Evolutionary conservation across 495 filamentous ascomycete genomes (phyloP).

Genomic region (Thozetella sp.): DNA sequence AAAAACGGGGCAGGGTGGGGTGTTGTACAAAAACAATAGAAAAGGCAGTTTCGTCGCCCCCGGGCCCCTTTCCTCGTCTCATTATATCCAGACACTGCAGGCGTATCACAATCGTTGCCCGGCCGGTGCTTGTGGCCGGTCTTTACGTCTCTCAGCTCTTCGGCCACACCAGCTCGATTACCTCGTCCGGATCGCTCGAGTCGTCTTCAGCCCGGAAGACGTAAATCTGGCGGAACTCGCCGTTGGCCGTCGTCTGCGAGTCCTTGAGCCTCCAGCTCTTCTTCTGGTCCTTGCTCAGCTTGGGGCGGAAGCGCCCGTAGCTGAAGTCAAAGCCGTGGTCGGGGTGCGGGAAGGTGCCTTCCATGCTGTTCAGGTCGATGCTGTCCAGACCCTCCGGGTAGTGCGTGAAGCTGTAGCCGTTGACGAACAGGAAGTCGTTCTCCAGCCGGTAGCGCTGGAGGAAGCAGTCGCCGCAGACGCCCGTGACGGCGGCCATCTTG

Average conservation of each 20-base stretch:
- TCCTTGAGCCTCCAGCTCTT: conserved; percentile 34
- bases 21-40: too few relatives aligned
- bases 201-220: conserved; percentile 13
- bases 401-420: conserved; percentile 62
- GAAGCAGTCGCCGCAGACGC: conserved; percentile 62
- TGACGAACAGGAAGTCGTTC: conserved; percentile 58
- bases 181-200: conserved; percentile 25
- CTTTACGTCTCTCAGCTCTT: conserved; percentile 10
- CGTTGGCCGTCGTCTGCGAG: neutral
- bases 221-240: conserved; percentile 25
- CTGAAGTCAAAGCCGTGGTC: conserved; percentile 50
- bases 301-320: conserved; percentile 50
- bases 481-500: conserved; percentile 58
- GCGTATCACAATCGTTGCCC: neutral
- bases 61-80: neutral
- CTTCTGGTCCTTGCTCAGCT: conserved; percentile 22
- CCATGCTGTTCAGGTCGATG: conserved; percentile 56
- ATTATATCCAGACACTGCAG: neutral
- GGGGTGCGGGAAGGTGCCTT: conserved; percentile 64
- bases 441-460: conserved; percentile 65
- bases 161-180: conserved; percentile 33
- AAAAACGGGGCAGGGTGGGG: neutral
- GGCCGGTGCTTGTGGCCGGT: too few relatives aligned
- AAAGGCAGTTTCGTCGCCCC: neutral
- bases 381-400: conserved; percentile 50